A percentile compares a stretch with the other conserved stretches of the same genome.
Evolutionary conservation across 108 stramenopile genomes (phyloP).

Genomic region (Fragilariopsis cylindrus): DNA sequence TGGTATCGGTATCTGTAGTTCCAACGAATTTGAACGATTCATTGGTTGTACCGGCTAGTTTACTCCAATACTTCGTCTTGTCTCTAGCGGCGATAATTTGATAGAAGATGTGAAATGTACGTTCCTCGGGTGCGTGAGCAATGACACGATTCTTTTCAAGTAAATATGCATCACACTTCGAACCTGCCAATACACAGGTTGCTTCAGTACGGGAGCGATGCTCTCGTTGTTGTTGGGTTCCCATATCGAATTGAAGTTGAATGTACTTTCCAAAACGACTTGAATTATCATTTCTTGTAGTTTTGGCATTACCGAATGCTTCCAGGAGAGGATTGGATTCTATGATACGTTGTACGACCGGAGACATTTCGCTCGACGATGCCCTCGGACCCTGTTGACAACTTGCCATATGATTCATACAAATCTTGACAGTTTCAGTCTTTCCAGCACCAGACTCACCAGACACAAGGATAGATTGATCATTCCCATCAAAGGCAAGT

Average conservation of each 20-base stretch:
- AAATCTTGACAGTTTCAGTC: slow-evolving; percentile 94
- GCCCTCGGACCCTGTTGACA: slow-evolving; percentile 47
- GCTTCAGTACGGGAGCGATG: slow-evolving; percentile 55
- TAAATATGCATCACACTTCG: slow-evolving; percentile 85
- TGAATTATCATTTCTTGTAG: slow-evolving; percentile 86
- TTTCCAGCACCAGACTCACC: slow-evolving; percentile 95
- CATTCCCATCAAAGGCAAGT: slow-evolving; percentile 56
- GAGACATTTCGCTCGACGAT: slow-evolving; percentile 23
- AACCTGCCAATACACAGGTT: slow-evolving; percentile 71
- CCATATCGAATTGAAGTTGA: slow-evolving; percentile 76
- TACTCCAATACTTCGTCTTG: slow-evolving; percentile 72
- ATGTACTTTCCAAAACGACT: slow-evolving; percentile 88
- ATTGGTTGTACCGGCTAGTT: slow-evolving; percentile 56
- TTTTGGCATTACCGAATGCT: slow-evolving; percentile 91
- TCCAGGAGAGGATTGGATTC: slow-evolving; percentile 91
- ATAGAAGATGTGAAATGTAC: slow-evolving; percentile 99
- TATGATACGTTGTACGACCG: slow-evolving; percentile 61
- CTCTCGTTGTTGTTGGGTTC: slow-evolving; percentile 42
- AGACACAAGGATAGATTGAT: slow-evolving; percentile 88
- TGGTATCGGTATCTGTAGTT: slow-evolving; percentile 36
- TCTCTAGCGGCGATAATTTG: slow-evolving; percentile 85
- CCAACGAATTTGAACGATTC: slow-evolving; percentile 75
- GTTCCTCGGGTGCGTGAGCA: slow-evolving; percentile 83
- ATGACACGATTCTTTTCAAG: slow-evolving; percentile 97
- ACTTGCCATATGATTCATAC: slow-evolving; percentile 89